Evolutionary conservation across 345 rosid genomes (phyloP).

Genomic region (Citrus australasica): DNA sequence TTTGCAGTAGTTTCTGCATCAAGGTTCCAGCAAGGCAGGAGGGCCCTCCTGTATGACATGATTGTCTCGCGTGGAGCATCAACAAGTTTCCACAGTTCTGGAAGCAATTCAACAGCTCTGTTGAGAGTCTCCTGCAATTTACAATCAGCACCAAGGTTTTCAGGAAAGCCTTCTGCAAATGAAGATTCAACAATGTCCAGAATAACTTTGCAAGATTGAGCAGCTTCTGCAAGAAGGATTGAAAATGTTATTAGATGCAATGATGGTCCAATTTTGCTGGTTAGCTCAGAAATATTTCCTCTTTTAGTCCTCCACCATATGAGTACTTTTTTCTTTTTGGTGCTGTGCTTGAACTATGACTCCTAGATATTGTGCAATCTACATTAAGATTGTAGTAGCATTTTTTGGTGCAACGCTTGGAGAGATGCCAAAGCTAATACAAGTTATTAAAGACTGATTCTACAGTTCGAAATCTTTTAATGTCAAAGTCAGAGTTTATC

Average conservation of each 20-base stretch:
- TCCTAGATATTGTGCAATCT: not conserved
- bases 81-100: slow-evolving; percentile 74
- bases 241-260: slow-evolving; percentile 24
- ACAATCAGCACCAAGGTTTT: slow-evolving; percentile 59
- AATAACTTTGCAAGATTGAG: slow-evolving; percentile 73
- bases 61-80: slow-evolving; percentile 59
- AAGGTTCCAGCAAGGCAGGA: slow-evolving; percentile 70
- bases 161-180: slow-evolving; percentile 65
- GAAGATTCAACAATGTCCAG: slow-evolving; percentile 83
- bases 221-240: slow-evolving; percentile 77
- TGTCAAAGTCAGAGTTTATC: not conserved
- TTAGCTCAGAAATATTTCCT: not conserved
- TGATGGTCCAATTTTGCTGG: not conserved
- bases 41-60: slow-evolving; percentile 64
- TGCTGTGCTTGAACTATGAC: not conserved
- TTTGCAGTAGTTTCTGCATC: slow-evolving; percentile 56
- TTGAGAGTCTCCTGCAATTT: slow-evolving; percentile 72
- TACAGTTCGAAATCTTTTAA: not conserved
- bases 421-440: not conserved
- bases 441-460: not conserved
- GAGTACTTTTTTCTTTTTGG: not conserved
- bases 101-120: slow-evolving; percentile 84
- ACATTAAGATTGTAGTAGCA: not conserved
- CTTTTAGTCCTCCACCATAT: not conserved
- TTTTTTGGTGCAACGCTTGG: not conserved